Evolutionary conservation across 1,284 basidiomycete genomes (phyloP).

Genomic region (Apiotrichum porosum): DNA sequence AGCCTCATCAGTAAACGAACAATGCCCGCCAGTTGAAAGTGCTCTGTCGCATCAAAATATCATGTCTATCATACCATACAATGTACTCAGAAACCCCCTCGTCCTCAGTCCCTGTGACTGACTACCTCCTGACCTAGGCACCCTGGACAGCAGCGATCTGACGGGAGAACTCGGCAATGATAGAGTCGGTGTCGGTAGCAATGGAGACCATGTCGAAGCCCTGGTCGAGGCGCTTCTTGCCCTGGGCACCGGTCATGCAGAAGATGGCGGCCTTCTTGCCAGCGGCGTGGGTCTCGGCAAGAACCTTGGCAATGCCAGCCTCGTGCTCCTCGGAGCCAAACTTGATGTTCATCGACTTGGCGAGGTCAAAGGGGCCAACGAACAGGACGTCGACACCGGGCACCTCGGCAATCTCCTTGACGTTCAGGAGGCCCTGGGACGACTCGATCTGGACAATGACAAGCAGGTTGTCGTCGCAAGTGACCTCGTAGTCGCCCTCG

Average conservation of each 20-base stretch:
- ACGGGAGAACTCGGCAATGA: constrained; percentile 6
- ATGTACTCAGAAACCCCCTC: too few species aligned
- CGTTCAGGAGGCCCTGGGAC: constrained; percentile 34
- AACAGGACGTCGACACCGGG: constrained; percentile 26
- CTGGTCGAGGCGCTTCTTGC: constrained; percentile 21
- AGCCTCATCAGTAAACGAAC: too few species aligned
- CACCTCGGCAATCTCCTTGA: constrained; percentile 38
- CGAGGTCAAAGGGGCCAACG: constrained; percentile 37
- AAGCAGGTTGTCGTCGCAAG: constrained; percentile 34
- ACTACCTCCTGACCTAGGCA: too few species aligned
- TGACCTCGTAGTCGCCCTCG: constrained; percentile 31
- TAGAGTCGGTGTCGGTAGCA: constrained; percentile 23
- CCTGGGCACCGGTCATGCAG: constrained; percentile 25
- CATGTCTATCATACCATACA: too few species aligned
- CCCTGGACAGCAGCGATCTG: constrained; percentile 4
- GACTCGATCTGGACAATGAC: constrained; percentile 42
- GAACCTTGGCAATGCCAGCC: constrained; percentile 32
- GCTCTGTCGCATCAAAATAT: too few species aligned
- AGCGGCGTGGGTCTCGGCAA: constrained; percentile 29
- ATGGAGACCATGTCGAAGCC: constrained; percentile 36
- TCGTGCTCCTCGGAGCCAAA: constrained; percentile 18
- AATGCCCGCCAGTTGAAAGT: too few species aligned
- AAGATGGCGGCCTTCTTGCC: constrained; percentile 39
- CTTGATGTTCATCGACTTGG: constrained; percentile 30
- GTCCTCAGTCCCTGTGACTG: too few species aligned